phyloP scores from a whole-genome alignment of 441 rosid species.

The Erodium texanum region DNA sequence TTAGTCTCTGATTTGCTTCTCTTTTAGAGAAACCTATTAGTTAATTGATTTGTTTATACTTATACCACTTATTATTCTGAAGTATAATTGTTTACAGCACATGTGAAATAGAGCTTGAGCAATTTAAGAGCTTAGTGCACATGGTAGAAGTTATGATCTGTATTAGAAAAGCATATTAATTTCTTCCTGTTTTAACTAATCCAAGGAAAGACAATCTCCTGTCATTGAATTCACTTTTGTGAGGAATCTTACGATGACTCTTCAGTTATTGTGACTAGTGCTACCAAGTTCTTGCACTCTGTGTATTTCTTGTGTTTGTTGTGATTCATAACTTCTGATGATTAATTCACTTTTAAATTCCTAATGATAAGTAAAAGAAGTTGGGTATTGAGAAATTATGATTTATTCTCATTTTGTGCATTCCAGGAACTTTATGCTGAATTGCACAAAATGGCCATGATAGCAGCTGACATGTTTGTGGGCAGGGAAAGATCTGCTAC shows the following conservation, averaged over 20 bases:
- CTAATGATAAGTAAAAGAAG: neutral
- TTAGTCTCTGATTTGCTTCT: neutral
- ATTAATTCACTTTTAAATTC: no score
- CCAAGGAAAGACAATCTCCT: neutral
- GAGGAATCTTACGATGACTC: neutral
- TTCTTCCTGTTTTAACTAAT: no score
- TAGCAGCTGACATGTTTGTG: conserved; percentile 94
- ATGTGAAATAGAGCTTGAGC: neutral
- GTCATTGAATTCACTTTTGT: neutral
- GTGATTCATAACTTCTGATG: neutral
- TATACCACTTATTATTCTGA: neutral
- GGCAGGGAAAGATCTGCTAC: conserved; percentile 96
- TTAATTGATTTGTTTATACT: neutral
- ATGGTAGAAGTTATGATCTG: neutral
- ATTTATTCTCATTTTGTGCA: conserved; percentile 10
- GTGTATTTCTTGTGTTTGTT: neutral
- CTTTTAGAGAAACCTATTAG: neutral
- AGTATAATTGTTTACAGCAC: neutral
- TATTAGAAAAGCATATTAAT: no score
- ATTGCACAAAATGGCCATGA: conserved; percentile 68
- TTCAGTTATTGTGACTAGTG: neutral
- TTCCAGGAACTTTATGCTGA: conserved; percentile 77
- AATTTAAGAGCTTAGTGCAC: neutral
- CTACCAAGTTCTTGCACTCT: neutral
- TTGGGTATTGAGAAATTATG: neutral